Conservation (phyloP, 139 green algal genomes). For the Chlorella vulgaris region DNA sequence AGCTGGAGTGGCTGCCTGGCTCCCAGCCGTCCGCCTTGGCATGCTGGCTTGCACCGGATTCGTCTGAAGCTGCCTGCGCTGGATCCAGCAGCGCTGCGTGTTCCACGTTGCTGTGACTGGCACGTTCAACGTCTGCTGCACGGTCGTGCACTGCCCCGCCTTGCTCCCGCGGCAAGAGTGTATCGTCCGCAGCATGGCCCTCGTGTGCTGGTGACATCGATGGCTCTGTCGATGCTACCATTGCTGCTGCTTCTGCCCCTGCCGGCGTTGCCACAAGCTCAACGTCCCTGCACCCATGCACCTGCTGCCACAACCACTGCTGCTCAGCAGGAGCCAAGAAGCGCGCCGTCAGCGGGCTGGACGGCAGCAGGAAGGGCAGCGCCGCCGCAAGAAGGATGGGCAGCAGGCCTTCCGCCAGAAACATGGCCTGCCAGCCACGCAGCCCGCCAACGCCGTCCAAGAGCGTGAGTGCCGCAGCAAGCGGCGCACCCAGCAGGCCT, state of each 20-base stretch:
- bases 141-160: not conserved
- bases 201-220: no score
- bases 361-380: constrained; percentile 10
- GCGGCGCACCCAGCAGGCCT: constrained; percentile 5
- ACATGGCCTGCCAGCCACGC: constrained; percentile 30
- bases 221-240: not conserved
- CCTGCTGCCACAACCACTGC: constrained; percentile 5
- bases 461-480: constrained; percentile 20
- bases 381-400: constrained; percentile 11
- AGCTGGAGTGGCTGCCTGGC: not conserved
- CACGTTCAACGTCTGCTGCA: no score
- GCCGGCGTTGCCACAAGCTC: not conserved
- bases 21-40: not conserved
- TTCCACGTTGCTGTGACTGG: not conserved
- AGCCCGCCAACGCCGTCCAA: constrained; percentile 9
- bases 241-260: not conserved
- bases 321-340: constrained; percentile 19
- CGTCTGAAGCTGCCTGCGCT: not conserved
- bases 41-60: no score
- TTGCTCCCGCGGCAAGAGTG: no score
- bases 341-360: constrained; percentile 6
- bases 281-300: not conserved
- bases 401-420: constrained; percentile 25
- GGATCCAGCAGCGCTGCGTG: not conserved
- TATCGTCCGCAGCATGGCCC: no score